These are phyloP conservation scores for Trichoderma cornu-damae DNA, from an alignment of 2,329 filamentous ascomycete genomes.

Conservation along the genomic window DNA sequence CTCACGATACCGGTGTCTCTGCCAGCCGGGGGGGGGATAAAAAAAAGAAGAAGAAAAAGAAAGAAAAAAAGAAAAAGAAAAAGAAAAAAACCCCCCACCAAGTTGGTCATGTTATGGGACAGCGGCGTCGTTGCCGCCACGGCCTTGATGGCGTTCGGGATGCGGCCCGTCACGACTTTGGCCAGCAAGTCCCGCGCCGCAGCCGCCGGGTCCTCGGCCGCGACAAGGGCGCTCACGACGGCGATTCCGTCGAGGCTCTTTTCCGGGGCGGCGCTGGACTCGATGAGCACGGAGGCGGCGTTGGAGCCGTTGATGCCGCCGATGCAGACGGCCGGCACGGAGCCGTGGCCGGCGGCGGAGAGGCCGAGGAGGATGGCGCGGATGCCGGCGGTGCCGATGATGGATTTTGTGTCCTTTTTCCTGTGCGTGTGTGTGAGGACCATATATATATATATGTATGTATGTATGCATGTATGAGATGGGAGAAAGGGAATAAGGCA, in stretches of 20 bases:
- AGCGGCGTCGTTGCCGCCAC: conserved; percentile 64
- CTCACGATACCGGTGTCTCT: no score
- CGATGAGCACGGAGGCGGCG: conserved; percentile 66
- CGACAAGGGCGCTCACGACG: conserved; percentile 83
- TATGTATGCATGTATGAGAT: not conserved
- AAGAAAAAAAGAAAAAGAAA: not conserved
- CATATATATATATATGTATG: not conserved
- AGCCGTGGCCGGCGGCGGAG: conserved; percentile 38
- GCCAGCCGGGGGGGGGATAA: no score
- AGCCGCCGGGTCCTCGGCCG: conserved; percentile 59
- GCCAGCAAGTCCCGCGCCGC: conserved; percentile 55
- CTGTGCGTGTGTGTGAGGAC: conserved; percentile 37
- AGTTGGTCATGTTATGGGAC: conserved; percentile 95
- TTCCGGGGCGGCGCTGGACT: conserved; percentile 46
- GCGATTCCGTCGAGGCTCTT: conserved; percentile 76
- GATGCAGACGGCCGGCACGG: conserved; percentile 70
- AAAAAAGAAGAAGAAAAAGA: not conserved
- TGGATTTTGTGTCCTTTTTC: conserved; percentile 75
- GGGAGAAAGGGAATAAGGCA: not conserved
- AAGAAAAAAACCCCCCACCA: conserved; percentile 42
- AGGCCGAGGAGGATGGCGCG: conserved; percentile 53
- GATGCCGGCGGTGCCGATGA: conserved; percentile 54
- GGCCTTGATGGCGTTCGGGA: conserved; percentile 48
- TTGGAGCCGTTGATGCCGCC: conserved; percentile 81
- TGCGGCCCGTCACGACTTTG: conserved; percentile 45